Base-by-base conservation (phyloP, 2,329 filamentous ascomycete species). In the Phaeosphaeria sp. region DNA sequence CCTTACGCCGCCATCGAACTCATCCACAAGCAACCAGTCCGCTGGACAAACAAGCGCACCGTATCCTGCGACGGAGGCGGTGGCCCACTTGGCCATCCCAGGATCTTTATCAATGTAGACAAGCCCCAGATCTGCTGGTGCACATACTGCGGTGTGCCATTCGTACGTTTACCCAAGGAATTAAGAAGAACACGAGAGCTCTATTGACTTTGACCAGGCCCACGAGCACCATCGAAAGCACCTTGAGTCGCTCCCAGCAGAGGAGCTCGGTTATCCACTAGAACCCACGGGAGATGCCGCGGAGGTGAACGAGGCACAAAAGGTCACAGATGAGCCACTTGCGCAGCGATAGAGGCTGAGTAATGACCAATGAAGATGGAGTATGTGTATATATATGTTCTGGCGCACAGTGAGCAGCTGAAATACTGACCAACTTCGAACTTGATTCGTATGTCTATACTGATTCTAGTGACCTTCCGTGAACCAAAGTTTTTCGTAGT, bases 91-190 rank as follows among this genome's bases (percentile, higher is more conserved):
- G 95, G 95, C 44, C 95, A 99, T 79, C 95, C 95, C 50, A 87
- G 87, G 73, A 90, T 99, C 80, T 99, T 93, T 78, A 99, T 99
- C 86, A 99, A 99, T 81, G 89, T 91, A 66, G 95, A 99, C 81
- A 98, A 97, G 85, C 91, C 95, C 44, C 89, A 98, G 83, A 97
- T 99, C 72, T 87, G 87, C 79, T 83, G 84, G 76, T 99, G 95
- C 84, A 89, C 86, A 73, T 99, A 99, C 83, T 99, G 95, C 77
- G 95, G 95, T 52, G 78, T 95, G 66, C 95, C 95, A 69, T 99
- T 89, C 77, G 95, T 98, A 85, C 76, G 93, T 82, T 18, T 80
- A 44, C n/a, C 55, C 44, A n/a, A 2, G 17, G 18, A 15, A 36
- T 13, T 3, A 9, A 49, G 17, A 50, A 10, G 15, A 30, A 27